These are phyloP conservation scores for Scolecobasidium constrictum DNA, from an alignment of 2,329 filamentous ascomycete species.

Conservation along the genomic window DNA sequence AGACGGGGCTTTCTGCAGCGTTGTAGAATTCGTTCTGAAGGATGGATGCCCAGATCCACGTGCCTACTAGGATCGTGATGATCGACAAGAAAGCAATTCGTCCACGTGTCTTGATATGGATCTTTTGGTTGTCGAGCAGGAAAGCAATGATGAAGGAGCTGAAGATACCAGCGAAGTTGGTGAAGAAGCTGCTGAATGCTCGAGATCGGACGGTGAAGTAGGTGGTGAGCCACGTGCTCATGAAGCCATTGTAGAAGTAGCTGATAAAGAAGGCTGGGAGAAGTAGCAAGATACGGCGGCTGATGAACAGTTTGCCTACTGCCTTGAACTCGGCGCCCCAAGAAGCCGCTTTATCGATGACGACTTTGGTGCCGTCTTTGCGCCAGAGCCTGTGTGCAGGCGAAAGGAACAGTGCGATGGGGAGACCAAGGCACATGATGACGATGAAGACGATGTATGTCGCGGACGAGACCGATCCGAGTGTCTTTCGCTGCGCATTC, in stretches of 20 bases:
- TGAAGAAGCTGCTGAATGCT: conserved; percentile 25
- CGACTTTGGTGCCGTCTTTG: conserved; percentile 27
- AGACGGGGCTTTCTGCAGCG: conserved; percentile 17
- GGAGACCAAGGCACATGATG: conserved; percentile 35
- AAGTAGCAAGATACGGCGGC: conserved; percentile 21
- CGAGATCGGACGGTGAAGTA: conserved; percentile 26
- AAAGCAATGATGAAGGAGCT: conserved; percentile 23
- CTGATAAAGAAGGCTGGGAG: conserved; percentile 26
- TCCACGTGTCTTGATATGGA: conserved; percentile 23
- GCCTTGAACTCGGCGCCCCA: conserved; percentile 21
- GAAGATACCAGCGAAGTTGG: conserved; percentile 26
- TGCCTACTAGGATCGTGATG: conserved; percentile 20
- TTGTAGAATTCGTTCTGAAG: conserved; percentile 23
- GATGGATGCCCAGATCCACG: conserved; percentile 24
- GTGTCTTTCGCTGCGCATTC: conserved; percentile 28
- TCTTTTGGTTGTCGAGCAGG: conserved; percentile 21
- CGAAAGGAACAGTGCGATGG: conserved; percentile 32
- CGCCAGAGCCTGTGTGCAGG: conserved; percentile 34
- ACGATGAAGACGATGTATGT: conserved; percentile 37
- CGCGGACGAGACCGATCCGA: conserved; percentile 26
- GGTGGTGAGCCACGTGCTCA: conserved; percentile 22
- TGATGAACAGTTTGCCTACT: conserved; percentile 20
- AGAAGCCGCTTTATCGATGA: conserved; percentile 16
- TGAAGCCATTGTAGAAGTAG: conserved; percentile 27
- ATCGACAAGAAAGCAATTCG: conserved; percentile 20